phyloP scores from a whole-genome alignment of 108 stramenopile genomes.

The Aurantiochytrium sp. region DNA sequence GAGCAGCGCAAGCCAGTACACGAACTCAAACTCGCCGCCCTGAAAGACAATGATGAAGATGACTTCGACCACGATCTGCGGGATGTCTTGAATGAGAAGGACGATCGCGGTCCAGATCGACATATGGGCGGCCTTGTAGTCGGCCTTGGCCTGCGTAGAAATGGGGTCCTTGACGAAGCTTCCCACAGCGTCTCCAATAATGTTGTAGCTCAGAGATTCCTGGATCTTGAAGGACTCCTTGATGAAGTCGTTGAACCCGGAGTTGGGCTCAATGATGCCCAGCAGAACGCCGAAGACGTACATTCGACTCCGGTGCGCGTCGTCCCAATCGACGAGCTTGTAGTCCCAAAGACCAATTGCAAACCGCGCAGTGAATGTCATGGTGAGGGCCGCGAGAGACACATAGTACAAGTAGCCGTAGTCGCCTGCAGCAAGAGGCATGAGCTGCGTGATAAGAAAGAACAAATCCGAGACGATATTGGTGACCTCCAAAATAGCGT shows the following conservation, averaged over 20 bases:
- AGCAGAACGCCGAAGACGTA: neutral
- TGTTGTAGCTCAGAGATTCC: neutral
- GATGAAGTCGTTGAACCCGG: neutral
- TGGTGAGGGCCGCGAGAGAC: neutral
- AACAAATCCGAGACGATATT: neutral
- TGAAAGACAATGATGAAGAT: neutral
- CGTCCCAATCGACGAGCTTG: neutral
- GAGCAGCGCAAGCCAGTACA: neutral
- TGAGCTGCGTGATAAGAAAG: neutral
- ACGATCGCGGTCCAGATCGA: neutral
- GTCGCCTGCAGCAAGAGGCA: neutral
- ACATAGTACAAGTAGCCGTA: neutral
- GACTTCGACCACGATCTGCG: neutral
- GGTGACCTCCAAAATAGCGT: neutral
- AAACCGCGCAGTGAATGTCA: neutral
- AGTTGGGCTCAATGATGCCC: neutral
- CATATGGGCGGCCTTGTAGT: neutral
- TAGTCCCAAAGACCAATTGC: neutral
- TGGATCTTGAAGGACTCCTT: neutral
- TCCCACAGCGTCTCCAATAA: neutral
- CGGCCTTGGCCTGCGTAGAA: neutral
- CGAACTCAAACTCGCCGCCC: neutral
- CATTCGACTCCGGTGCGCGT: neutral
- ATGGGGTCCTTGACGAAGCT: neutral
- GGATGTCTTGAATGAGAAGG: neutral